A percentile compares a stretch with the other conserved stretches of the same genome.
Evolutionary conservation across 371 early-diverging fungal genomes (phyloP).

Genomic region (Mycotypha africana): DNA sequence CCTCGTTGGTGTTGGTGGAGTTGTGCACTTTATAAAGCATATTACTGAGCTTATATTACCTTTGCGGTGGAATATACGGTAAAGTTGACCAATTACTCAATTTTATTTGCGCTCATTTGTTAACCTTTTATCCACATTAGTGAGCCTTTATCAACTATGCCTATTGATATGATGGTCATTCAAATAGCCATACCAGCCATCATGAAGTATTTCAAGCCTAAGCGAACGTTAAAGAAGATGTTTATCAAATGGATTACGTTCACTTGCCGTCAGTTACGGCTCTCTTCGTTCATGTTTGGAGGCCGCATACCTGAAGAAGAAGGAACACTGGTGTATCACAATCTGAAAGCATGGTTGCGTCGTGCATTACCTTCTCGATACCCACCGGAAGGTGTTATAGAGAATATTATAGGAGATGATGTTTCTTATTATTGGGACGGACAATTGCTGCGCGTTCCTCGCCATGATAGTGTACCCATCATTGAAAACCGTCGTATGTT

Average conservation of each 20-base stretch:
- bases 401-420: constrained; percentile 32
- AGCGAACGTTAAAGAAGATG: constrained; percentile 27
- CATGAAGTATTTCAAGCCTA: constrained; percentile 47
- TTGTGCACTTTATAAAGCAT: constrained; percentile 27
- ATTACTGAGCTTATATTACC: constrained; percentile 32
- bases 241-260: constrained; percentile 58
- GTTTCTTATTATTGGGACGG: constrained; percentile 34
- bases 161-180: constrained; percentile 70
- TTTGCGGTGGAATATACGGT: constrained; percentile 46
- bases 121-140: too few species aligned
- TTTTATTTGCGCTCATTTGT: background rate
- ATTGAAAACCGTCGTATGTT: constrained; percentile 12
- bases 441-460: constrained; percentile 54
- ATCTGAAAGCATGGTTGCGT: constrained; percentile 9
- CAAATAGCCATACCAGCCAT: constrained; percentile 66
- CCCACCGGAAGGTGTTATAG: constrained; percentile 44
- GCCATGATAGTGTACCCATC: constrained; percentile 21
- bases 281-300: constrained; percentile 83
- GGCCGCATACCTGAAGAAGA: constrained; percentile 56
- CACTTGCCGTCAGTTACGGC: constrained; percentile 53
- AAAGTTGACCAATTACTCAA: background rate
- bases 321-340: constrained; percentile 11
- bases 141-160: constrained; percentile 65
- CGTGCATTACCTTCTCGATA: background rate
- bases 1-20: constrained; percentile 59